Conservation (phyloP, 2,329 filamentous ascomycete genomes). For the Fusarium mexicanum region DNA sequence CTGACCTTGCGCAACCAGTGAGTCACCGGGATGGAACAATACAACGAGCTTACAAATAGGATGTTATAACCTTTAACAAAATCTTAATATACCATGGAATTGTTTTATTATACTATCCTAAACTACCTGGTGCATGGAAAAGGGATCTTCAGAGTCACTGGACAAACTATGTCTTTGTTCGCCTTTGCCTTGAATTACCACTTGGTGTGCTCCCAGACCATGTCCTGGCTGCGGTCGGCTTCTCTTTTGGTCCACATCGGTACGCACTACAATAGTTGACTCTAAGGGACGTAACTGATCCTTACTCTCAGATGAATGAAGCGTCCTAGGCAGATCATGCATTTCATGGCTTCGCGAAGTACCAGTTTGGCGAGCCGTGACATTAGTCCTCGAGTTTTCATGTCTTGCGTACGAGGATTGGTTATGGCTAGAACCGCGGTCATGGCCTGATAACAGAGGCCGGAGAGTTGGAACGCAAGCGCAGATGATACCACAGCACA, state of each 20-base stretch:
- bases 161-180: not conserved
- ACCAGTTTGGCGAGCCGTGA: not conserved
- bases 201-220: accelerated
- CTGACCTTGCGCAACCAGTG: not conserved
- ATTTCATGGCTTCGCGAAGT: not conserved
- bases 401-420: not conserved
- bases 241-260: not conserved
- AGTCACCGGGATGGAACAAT: accelerated
- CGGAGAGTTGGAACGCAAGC: not conserved
- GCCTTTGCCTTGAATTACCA: not conserved
- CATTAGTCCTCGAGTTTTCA: not conserved
- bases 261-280: not conserved
- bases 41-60: accelerated
- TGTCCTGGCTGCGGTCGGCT: not conserved
- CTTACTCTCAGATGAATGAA: not conserved
- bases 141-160: not conserved
- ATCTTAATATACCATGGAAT: no score
- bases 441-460: not conserved
- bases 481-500: not conserved
- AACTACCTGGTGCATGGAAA: not conserved
- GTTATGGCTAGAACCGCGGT: not conserved
- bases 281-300: not conserved
- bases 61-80: accelerated
- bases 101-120: not conserved
- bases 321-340: not conserved